Conservation (phyloP, 2,329 filamentous ascomycete species). For the Fusarium virguliforme region DNA sequence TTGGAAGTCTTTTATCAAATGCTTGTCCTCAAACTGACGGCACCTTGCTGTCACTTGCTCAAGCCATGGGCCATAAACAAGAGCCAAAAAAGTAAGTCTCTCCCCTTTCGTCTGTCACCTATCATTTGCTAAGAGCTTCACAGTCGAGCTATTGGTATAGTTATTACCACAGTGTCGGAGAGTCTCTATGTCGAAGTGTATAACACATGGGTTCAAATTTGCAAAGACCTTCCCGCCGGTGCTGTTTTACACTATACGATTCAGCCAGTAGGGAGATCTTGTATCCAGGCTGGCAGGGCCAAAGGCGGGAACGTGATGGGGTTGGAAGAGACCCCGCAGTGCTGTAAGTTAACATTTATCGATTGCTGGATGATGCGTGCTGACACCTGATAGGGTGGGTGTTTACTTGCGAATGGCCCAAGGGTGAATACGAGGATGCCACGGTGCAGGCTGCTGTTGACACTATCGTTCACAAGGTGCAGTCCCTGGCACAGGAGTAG, state of each 20-base stretch:
- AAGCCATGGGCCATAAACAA: constrained; percentile 4
- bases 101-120: too few species aligned
- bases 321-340: background rate
- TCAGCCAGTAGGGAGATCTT: background rate
- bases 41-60: background rate
- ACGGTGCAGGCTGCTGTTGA: background rate
- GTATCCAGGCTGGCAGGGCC: background rate
- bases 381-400: background rate
- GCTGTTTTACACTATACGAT: background rate
- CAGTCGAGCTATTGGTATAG: background rate
- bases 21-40: background rate
- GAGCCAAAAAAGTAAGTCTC: background rate
- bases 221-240: background rate
- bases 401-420: constrained; percentile 5
- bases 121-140: background rate
- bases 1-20: background rate
- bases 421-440: background rate
- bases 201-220: background rate
- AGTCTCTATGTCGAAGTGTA: background rate
- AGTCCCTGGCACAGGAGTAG: background rate
- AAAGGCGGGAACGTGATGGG: constrained; percentile 7
- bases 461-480: background rate
- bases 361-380: too few species aligned
- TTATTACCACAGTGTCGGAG: background rate
- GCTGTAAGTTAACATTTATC: background rate